Base-by-base conservation (phyloP, 2,329 filamentous ascomycete genomes). In the Xylaria sp. region DNA sequence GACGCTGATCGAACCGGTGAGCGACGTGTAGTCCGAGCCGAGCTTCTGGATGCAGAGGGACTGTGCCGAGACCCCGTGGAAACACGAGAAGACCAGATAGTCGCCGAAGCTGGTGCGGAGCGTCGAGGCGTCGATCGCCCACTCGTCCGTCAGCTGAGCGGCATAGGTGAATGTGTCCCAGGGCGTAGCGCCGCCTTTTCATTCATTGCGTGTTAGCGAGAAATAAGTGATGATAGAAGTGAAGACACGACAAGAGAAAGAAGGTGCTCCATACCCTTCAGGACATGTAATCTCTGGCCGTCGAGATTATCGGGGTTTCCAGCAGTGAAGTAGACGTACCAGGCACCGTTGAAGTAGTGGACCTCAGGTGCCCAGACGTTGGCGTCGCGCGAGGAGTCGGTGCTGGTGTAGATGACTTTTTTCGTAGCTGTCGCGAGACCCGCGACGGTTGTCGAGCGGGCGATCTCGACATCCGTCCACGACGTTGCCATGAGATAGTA, bases 331-430 rank as follows among this genome's bases (percentile, higher is more conserved):
- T 89, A 89, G 48, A 89, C 82, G 66, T 86, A 88, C 86, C 87
- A 84, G 20, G 64, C 74, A 15, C 78, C 79, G n/a, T 83, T 81
- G 8, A 88, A 74, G 65, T 84, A 84, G 73, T 88, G 86, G 0
- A 88, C 78, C 72, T 88, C 87, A 0, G 87, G 87, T 0, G 87
- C 87, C 87, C 87, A 89, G 46, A 89, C 83, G 63, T 87, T 88
- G 75, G 85, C 86, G 76, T 84, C 85, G 18, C 85, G 80, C 3
- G 78, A 79, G 1, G 85, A 74, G 18, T 82, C 83, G 4, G 76
- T 78, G 65, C 86, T 84, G 0, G 80, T 82, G 79, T 85, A 89
- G 34, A 89, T 84, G 2, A 81, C 74, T 70, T 86, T 87, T 23
- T 81, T 83, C 46, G 83, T 80, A 0, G 83, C 86, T 0, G 81